These are phyloP conservation scores for Penicillium sp. DNA, from an alignment of 2,329 filamentous ascomycete species.

Conservation along the genomic window DNA sequence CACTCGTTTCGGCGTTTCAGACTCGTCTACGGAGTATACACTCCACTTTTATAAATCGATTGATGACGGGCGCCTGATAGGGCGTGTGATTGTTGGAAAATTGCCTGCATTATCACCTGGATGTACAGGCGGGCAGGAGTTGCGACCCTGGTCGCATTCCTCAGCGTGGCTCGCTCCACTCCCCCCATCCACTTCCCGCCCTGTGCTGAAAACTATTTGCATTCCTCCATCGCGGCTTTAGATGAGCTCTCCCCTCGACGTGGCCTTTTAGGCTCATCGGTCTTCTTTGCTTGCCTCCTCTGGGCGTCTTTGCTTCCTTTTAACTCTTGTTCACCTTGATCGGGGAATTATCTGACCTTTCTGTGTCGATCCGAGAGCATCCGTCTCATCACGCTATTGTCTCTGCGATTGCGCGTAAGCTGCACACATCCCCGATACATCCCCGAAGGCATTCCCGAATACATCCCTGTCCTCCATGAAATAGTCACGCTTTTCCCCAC, in stretches of 20 bases:
- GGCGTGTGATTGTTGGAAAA: conserved; percentile 9
- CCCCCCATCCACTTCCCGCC: conserved; percentile 19
- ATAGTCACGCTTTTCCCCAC: conserved; percentile 19
- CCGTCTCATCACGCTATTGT: conserved; percentile 29
- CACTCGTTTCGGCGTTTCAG: conserved; percentile 20
- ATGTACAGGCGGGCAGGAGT: neutral
- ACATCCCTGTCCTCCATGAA: conserved; percentile 23
- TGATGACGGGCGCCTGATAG: neutral
- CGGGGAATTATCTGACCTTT: conserved; percentile 29
- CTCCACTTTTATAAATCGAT: neutral
- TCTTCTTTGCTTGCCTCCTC: conserved; percentile 1
- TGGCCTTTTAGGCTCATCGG: conserved; percentile 18
- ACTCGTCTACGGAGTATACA: neutral
- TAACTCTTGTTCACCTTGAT: conserved; percentile 15
- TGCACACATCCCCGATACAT: conserved; percentile 7
- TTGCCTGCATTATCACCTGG: conserved; percentile 2
- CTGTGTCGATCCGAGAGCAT: conserved; percentile 31
- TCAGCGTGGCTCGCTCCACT: conserved; percentile 24
- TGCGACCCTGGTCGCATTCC: conserved; percentile 26
- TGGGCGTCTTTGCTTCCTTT: conserved; percentile 5
- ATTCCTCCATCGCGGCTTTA: conserved; percentile 6
- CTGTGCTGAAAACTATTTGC: conserved; percentile 14
- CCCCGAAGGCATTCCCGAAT: conserved; percentile 1
- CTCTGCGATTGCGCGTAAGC: conserved; percentile 9
- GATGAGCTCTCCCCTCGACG: conserved; percentile 13